Evolutionary conservation across 1,284 basidiomycete genomes (phyloP).

Genomic region (Sporisorium scitamineum): DNA sequence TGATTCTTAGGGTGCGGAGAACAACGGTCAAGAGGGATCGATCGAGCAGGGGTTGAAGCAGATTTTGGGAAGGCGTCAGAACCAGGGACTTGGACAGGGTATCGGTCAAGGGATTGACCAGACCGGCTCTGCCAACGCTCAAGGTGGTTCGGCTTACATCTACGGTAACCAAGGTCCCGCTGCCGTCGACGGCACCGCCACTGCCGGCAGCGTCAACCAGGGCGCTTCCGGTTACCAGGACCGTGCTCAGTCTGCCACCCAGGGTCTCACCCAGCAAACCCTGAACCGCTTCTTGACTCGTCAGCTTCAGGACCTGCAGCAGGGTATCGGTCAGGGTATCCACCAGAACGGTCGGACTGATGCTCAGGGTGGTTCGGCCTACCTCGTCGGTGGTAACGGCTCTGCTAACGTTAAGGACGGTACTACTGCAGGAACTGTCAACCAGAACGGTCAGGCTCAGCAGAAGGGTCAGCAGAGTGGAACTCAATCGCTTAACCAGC

Average conservation of each 20-base stretch:
- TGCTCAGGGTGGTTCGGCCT: slow-evolving; percentile 35
- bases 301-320: slow-evolving; percentile 26
- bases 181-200: slow-evolving; percentile 25
- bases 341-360: slow-evolving; percentile 31
- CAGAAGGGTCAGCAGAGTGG: slow-evolving; percentile 42
- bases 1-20: slow-evolving; percentile 25
- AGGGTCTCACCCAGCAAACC: slow-evolving; percentile 17
- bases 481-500: slow-evolving; percentile 29
- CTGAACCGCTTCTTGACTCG: slow-evolving; percentile 34
- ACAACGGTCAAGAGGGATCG: slow-evolving; percentile 35
- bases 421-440: slow-evolving; percentile 26
- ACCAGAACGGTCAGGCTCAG: slow-evolving; percentile 27
- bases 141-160: slow-evolving; percentile 30
- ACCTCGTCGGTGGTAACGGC: slow-evolving; percentile 29
- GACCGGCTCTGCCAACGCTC: slow-evolving; percentile 26
- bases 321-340: slow-evolving; percentile 42
- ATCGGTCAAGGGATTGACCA: slow-evolving; percentile 36
- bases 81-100: slow-evolving; percentile 40
- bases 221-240: slow-evolving; percentile 24
- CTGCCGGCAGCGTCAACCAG: slow-evolving; percentile 27
- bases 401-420: slow-evolving; percentile 25
- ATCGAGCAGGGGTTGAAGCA: slow-evolving; percentile 30
- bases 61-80: slow-evolving; percentile 27
- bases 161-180: slow-evolving; percentile 29
- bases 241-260: slow-evolving; percentile 38